phyloP scores from a whole-genome alignment of 1,139 yeast species.

The Spathaspora sp. region DNA sequence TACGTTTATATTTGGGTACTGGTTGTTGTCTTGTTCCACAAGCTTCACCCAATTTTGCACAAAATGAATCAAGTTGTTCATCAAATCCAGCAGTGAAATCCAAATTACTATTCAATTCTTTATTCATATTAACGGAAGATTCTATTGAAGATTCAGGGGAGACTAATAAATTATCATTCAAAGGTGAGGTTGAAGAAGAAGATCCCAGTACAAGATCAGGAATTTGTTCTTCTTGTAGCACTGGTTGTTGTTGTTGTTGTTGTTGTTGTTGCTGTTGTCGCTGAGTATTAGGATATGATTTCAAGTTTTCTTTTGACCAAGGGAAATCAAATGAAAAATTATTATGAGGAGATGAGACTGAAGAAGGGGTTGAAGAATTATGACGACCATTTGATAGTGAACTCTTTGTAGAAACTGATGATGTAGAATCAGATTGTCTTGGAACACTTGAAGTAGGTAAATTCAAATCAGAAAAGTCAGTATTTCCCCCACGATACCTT shows the following conservation, averaged over 20 bases:
- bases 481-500: conserved; percentile 58
- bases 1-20: conserved; percentile 50
- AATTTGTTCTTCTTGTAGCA: conserved; percentile 14
- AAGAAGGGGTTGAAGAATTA: conserved; percentile 19
- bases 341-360: conserved; percentile 21
- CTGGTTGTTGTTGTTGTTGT: conserved; percentile 3
- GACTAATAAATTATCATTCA: conserved; percentile 38
- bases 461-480: conserved; percentile 36
- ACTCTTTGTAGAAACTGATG: conserved; percentile 14
- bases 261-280: conserved; percentile 11
- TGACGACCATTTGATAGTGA: conserved; percentile 15
- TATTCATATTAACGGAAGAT: conserved; percentile 14
- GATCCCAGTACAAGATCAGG: conserved; percentile 40
- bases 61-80: conserved; percentile 59
- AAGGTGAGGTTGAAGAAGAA: conserved; percentile 39
- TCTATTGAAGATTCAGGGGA: conserved; percentile 32
- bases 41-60: conserved; percentile 71
- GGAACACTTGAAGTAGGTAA: conserved; percentile 23
- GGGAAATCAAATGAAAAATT: conserved; percentile 31
- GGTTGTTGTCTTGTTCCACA: conserved; percentile 82
- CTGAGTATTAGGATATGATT: conserved; percentile 8
- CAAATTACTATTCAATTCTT: conserved; percentile 15
- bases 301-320: conserved; percentile 31
- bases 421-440: conserved; percentile 13
- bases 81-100: conserved; percentile 30